Conservation (phyloP, 176 grass and related monocot species). For the Eremochloa ophiuroides region DNA sequence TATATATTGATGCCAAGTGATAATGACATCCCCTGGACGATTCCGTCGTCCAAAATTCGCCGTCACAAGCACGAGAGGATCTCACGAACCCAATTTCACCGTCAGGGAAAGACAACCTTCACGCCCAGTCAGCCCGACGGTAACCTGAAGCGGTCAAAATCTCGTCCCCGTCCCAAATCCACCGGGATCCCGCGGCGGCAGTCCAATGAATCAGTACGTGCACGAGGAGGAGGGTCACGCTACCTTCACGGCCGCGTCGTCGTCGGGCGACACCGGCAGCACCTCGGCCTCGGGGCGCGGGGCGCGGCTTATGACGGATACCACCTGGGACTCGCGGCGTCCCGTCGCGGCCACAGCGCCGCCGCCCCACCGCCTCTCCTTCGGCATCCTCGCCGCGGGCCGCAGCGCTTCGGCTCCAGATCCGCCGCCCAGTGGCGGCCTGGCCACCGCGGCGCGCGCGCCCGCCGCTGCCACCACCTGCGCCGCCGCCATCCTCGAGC, state of each 20-base stretch:
- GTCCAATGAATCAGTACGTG: not conserved
- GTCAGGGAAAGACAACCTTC: not conserved
- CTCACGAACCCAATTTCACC: conserved; percentile 23
- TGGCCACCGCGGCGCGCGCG: conserved; percentile 17
- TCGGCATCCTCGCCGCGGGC: conserved; percentile 34
- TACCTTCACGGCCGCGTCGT: conserved; percentile 46
- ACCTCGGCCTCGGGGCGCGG: conserved; percentile 46
- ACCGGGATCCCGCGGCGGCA: not conserved
- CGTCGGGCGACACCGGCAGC: conserved; percentile 64
- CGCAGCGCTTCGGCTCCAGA: conserved; percentile 24
- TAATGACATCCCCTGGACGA: conserved; percentile 1
- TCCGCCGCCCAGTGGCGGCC: conserved; percentile 12
- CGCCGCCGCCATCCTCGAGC: conserved; percentile 61
- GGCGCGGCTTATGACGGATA: conserved; percentile 60
- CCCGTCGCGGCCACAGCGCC: conserved; percentile 15
- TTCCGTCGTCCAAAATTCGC: conserved; percentile 2
- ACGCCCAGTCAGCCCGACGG: not conserved
- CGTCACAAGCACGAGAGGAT: not conserved
- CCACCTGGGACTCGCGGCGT: conserved; percentile 35
- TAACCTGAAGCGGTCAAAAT: not conserved
- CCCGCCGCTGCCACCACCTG: conserved; percentile 53
- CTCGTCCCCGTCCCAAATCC: conserved; percentile 15
- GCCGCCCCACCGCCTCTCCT: conserved; percentile 32
- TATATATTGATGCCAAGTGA: not conserved
- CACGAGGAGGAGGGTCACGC: not conserved